Percentiles rank a stretch among this genome's conserved stretches.
Conservation (phyloP, 495 filamentous ascomycete genomes). For the Hypomontagnella submonticulosa region DNA sequence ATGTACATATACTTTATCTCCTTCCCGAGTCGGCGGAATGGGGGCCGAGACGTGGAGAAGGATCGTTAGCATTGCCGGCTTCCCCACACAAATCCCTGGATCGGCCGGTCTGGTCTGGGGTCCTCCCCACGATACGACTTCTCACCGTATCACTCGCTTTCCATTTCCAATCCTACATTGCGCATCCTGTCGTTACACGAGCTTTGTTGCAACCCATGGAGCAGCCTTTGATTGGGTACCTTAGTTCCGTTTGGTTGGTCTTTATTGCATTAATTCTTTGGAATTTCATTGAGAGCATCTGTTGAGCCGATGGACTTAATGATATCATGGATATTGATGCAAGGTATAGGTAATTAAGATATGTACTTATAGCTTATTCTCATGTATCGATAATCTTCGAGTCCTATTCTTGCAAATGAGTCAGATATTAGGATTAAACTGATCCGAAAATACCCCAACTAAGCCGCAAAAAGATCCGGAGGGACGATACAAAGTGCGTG, state of each 20-base stretch:
- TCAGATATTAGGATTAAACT: not conserved
- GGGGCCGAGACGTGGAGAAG: conserved; percentile 33
- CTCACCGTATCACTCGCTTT: not conserved
- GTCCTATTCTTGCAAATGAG: not conserved
- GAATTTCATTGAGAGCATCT: too few relatives aligned
- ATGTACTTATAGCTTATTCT: too few relatives aligned
- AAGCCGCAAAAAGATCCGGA: not conserved
- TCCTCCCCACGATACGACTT: conserved; percentile 20
- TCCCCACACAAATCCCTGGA: conserved; percentile 33
- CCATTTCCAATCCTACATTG: too few relatives aligned
- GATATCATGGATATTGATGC: too few relatives aligned
- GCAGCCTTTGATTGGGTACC: not conserved
- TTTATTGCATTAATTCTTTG: too few relatives aligned
- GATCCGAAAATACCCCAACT: not conserved
- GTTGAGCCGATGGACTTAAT: too few relatives aligned
- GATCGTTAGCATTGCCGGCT: conserved; percentile 14
- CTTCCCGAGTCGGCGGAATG: conserved; percentile 28
- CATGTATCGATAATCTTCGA: not conserved
- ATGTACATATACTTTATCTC: not conserved
- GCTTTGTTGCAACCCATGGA: not conserved
- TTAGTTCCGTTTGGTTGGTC: not conserved
- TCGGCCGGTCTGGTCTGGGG: conserved; percentile 6
- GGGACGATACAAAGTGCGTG: not conserved
- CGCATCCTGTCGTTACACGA: not conserved
- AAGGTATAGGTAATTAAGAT: too few relatives aligned